Percentiles rank a stretch among this genome's conserved stretches.
These are phyloP conservation scores for Emiliania huxleyi DNA, from an alignment of 78 protist species.

Conservation along the genomic window DNA sequence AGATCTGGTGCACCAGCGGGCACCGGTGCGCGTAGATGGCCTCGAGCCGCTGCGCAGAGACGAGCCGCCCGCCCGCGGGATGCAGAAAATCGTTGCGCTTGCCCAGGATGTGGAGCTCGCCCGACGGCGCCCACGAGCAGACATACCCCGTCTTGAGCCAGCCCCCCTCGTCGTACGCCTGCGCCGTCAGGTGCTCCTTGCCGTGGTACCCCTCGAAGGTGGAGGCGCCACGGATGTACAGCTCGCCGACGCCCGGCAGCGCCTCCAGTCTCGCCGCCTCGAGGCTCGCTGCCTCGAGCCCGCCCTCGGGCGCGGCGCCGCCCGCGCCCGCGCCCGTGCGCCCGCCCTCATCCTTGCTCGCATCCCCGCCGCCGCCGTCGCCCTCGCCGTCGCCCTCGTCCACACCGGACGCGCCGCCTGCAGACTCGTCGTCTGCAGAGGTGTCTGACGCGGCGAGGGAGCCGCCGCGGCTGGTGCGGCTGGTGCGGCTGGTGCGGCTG, in stretches of 20 bases:
- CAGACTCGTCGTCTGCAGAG: too few relatives aligned
- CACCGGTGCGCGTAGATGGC: conserved; percentile 10
- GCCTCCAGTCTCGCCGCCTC: neutral
- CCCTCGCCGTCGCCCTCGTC: neutral
- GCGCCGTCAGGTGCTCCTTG: neutral
- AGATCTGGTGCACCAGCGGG: neutral
- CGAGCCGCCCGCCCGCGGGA: neutral
- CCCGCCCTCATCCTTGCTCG: neutral
- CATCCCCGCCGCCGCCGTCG: neutral
- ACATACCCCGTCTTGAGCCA: neutral
- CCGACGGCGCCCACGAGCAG: neutral
- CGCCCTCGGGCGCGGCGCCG: too few relatives aligned
- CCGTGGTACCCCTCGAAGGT: conserved; percentile 13
- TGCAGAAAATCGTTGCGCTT: neutral
- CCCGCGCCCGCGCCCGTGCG: neutral
- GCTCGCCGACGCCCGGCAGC: neutral
- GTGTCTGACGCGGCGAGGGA: neutral
- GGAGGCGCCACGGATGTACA: neutral
- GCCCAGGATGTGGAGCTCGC: neutral
- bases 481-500: too few relatives aligned
- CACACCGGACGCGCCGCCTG: too few relatives aligned
- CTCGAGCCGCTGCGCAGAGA: neutral
- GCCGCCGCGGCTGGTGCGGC: neutral
- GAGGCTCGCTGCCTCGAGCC: too few relatives aligned
- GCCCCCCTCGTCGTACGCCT: neutral